Evolutionary conservation across 2,329 filamentous ascomycete species (phyloP).

Genomic region (Colletotrichum godetiae): DNA sequence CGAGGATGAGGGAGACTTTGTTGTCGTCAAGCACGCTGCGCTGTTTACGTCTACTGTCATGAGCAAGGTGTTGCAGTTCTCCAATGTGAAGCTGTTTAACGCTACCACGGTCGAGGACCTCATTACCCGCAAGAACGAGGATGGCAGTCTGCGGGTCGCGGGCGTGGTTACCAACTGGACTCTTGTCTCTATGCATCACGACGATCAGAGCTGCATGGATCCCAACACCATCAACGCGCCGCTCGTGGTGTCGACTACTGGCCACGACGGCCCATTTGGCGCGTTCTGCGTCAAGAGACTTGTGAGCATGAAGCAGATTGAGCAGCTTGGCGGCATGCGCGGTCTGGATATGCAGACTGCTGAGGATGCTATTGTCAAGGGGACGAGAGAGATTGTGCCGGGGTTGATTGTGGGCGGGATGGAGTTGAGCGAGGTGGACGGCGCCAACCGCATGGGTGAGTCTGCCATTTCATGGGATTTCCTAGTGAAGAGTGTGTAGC

Average conservation of each 20-base stretch:
- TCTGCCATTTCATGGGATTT: background rate
- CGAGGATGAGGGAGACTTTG: conserved; percentile 82
- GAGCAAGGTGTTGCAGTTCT: conserved; percentile 83
- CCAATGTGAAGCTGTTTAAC: conserved; percentile 97
- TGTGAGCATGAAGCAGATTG: conserved; percentile 86
- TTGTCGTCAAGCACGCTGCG: conserved; percentile 94
- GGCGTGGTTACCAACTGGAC: conserved; percentile 98
- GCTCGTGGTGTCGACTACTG: conserved; percentile 88
- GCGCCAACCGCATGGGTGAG: conserved; percentile 86
- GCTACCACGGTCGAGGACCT: conserved; percentile 92
- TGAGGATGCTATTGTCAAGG: conserved; percentile 94
- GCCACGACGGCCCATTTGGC: conserved; percentile 90
- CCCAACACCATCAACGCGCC: conserved; percentile 97
- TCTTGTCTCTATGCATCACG: conserved; percentile 86
- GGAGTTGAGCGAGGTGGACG: conserved; percentile 92
- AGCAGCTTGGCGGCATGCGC: conserved; percentile 90
- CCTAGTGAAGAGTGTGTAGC: no score
- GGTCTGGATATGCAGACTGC: conserved; percentile 92
- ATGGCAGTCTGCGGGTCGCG: conserved; percentile 74
- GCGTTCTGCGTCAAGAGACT: conserved; percentile 93
- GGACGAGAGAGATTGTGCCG: conserved; percentile 87
- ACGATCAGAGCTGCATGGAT: conserved; percentile 95
- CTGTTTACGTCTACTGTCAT: conserved; percentile 91
- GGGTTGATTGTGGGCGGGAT: conserved; percentile 94
- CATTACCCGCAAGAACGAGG: conserved; percentile 77